phyloP scores from a whole-genome alignment of 768 basidiomycete species.

The Lyophyllum decastes region DNA sequence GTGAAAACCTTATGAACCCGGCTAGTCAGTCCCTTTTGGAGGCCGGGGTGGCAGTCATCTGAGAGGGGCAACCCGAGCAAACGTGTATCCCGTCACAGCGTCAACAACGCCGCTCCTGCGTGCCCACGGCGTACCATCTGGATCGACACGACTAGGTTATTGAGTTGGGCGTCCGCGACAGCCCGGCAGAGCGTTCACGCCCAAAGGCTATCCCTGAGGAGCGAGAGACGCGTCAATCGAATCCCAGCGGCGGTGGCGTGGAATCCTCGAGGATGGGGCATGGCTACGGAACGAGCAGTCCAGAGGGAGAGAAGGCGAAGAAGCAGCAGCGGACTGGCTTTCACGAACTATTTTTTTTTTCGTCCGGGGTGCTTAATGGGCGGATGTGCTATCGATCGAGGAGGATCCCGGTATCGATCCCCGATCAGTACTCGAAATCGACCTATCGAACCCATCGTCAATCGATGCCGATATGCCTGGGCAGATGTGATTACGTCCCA shows the following conservation, averaged over 20 bases:
- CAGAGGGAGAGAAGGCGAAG: neutral
- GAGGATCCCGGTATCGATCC: constrained; percentile 11
- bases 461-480: neutral
- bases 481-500: neutral
- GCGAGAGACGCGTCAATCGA: neutral
- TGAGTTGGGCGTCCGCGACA: constrained; percentile 2
- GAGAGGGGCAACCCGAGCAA: neutral
- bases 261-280: constrained; percentile 8
- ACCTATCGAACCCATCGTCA: neutral
- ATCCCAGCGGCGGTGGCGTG: constrained; percentile 6
- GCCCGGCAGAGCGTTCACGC: neutral
- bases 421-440: neutral
- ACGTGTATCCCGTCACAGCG: neutral
- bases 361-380: neutral
- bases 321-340: neutral
- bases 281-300: neutral
- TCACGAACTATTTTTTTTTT: neutral
- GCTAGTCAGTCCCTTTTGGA: neutral
- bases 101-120: neutral
- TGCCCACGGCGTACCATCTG: neutral
- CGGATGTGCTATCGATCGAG: constrained; percentile 8
- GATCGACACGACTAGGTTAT: too few species aligned
- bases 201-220: neutral
- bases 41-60: neutral
- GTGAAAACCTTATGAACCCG: neutral